Evolutionary conservation across 2,329 filamentous ascomycete genomes (phyloP).

Genomic region (Leptosphaerulina australis): DNA sequence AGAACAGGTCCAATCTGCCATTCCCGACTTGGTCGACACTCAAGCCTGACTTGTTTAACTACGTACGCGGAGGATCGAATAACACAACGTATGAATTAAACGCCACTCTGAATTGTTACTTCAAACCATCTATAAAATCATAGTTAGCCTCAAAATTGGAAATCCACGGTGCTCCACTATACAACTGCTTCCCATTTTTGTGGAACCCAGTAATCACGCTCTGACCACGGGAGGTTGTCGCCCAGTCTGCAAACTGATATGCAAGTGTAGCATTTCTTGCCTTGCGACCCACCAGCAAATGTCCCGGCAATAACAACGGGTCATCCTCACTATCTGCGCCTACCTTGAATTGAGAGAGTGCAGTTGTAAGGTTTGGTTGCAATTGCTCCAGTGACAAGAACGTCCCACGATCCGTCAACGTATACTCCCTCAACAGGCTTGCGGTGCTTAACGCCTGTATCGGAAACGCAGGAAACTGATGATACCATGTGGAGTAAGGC

Average conservation of each 20-base stretch:
- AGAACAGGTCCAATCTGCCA: too few relatives aligned
- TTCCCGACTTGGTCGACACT: too few relatives aligned
- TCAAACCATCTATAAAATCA: too few relatives aligned
- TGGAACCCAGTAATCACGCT: conserved; percentile 48
- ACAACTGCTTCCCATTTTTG: conserved; percentile 49
- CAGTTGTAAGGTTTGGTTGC: conserved; percentile 38
- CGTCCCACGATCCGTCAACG: conserved; percentile 56
- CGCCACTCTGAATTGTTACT: too few relatives aligned
- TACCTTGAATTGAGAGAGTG: conserved; percentile 48
- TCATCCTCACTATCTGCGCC: conserved; percentile 47
- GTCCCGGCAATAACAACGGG: conserved; percentile 53
- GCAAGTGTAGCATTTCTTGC: conserved; percentile 46
- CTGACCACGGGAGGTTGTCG: conserved; percentile 47
- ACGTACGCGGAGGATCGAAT: too few relatives aligned
- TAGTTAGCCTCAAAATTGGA: too few relatives aligned
- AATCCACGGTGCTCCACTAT: conserved; percentile 44
- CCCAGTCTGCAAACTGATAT: conserved; percentile 50
- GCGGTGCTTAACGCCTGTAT: conserved; percentile 54
- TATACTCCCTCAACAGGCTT: conserved; percentile 54
- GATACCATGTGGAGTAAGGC: conserved; percentile 56
- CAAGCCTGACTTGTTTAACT: too few relatives aligned
- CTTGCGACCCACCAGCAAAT: conserved; percentile 49
- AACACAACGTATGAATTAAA: too few relatives aligned
- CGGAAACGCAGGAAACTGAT: conserved; percentile 55
- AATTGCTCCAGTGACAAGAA: conserved; percentile 46